phyloP scores from a whole-genome alignment of 2,329 filamentous ascomycete species.

The Aotearoamyces nothofagi region DNA sequence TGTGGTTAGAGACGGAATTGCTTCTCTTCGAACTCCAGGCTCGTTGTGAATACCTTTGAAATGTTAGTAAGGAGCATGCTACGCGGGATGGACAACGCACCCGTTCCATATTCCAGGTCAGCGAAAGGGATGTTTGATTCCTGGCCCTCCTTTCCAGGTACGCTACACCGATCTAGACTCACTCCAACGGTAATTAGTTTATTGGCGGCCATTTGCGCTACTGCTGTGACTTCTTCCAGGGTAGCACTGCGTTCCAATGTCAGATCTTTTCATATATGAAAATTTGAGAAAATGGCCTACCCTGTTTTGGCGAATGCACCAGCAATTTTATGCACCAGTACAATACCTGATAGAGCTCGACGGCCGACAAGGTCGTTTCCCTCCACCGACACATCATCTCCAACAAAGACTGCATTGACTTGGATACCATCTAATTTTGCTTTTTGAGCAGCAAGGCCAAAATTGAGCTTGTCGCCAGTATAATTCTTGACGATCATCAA shows the following conservation, averaged over 20 bases:
- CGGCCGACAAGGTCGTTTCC: conserved; percentile 84
- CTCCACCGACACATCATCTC: conserved; percentile 76
- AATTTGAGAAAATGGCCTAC: neutral
- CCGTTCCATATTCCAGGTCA: no score
- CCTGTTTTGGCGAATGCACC: conserved; percentile 70
- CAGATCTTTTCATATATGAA: neutral
- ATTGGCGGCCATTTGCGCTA: no score
- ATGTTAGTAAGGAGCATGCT: no score
- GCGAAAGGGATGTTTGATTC: no score
- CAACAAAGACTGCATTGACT: conserved; percentile 83
- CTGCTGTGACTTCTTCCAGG: no score
- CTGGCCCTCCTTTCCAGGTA: conserved; percentile 33
- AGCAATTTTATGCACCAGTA: conserved; percentile 76
- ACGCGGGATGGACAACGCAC: no score
- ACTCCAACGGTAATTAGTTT: conserved; percentile 32
- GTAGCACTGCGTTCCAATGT: no score
- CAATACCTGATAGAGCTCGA: conserved; percentile 80
- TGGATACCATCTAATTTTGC: conserved; percentile 31
- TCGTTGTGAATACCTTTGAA: conserved; percentile 35
- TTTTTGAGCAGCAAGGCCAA: conserved; percentile 24
- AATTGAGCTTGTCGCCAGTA: conserved; percentile 27
- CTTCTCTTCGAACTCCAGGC: no score
- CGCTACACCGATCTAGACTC: conserved; percentile 34
- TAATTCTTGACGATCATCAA: conserved; percentile 26
- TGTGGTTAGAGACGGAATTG: conserved; percentile 3